A percentile compares a stretch with the other conserved stretches of the same genome.
phyloP scores from a whole-genome alignment of 352 stramenopile genomes.

The Phytophthora cactorum region DNA sequence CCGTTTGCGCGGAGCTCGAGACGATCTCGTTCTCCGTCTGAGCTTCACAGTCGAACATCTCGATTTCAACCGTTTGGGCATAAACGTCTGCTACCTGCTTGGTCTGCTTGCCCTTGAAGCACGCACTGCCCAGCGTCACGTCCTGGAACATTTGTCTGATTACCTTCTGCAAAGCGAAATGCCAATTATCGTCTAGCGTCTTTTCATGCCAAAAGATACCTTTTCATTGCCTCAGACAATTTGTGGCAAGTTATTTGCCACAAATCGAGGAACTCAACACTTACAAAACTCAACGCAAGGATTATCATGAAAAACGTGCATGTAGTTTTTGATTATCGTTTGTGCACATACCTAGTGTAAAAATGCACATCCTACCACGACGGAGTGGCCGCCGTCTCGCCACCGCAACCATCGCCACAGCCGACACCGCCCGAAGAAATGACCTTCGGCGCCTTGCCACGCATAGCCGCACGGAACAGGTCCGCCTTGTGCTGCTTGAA shows the following conservation, averaged over 20 bases:
- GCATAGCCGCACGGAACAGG: conserved; percentile 81
- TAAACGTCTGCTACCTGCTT: conserved; percentile 38
- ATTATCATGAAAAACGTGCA: conserved; percentile 6
- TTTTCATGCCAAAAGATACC: not conserved
- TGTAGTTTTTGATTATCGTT: conserved; percentile 27
- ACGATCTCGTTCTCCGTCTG: conserved; percentile 46
- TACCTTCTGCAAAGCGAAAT: not conserved
- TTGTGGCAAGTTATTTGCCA: not conserved
- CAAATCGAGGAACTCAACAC: not conserved
- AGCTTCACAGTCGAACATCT: conserved; percentile 42
- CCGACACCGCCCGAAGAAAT: conserved; percentile 68
- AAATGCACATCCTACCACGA: conserved; percentile 31
- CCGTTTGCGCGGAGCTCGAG: conserved; percentile 54
- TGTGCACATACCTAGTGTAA: conserved; percentile 22
- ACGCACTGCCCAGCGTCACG: conserved; percentile 48
- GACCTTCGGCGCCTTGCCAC: conserved; percentile 64
- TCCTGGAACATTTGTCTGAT: conserved; percentile 63
- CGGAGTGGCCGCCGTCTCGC: conserved; percentile 29
- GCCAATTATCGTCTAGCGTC: not conserved
- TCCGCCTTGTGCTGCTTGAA: conserved; percentile 89
- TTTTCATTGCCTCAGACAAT: not conserved
- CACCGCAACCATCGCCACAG: conserved; percentile 44
- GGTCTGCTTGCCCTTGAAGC: conserved; percentile 63
- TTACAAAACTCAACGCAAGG: not conserved
- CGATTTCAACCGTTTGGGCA: conserved; percentile 41